Evolutionary conservation across 352 stramenopile species (phyloP).

Genomic region (Phytophthora macrochlamydospora): DNA sequence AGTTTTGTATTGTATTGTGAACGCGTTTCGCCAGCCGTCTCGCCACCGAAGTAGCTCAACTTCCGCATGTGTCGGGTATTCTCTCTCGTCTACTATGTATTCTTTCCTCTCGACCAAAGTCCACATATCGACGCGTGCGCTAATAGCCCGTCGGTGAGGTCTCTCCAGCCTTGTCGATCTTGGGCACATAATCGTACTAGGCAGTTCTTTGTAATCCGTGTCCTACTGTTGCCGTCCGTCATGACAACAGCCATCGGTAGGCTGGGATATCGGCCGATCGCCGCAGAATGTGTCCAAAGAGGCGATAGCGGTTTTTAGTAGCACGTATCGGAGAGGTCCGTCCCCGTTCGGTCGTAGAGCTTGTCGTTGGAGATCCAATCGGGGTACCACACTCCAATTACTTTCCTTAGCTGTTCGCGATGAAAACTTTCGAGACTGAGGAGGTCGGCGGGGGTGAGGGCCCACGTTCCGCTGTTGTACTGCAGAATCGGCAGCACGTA

Average conservation of each 20-base stretch:
- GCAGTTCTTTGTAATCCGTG: conserved; percentile 10
- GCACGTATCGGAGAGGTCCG: conserved; percentile 2
- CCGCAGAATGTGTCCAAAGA: conserved; percentile 11
- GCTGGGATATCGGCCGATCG: conserved; percentile 6
- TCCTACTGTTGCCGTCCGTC: not conserved
- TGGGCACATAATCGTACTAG: conserved; percentile 9
- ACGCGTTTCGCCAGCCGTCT: conserved; percentile 14
- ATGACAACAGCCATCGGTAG: not conserved
- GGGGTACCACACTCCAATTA: conserved; percentile 1
- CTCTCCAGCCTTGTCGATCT: conserved; percentile 4
- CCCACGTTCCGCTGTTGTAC: conserved; percentile 16
- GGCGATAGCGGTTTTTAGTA: conserved; percentile 3
- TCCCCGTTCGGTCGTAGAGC: conserved; percentile 9
- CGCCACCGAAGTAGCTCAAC: conserved; percentile 3
- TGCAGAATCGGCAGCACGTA: conserved; percentile 14
- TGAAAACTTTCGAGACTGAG: conserved; percentile 1
- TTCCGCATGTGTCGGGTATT: conserved; percentile 4
- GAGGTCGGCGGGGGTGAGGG: not conserved
- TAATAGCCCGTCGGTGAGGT: conserved; percentile 4
- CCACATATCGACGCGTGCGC: conserved; percentile 10
- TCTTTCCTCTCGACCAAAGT: conserved; percentile 10
- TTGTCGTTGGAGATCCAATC: conserved; percentile 10
- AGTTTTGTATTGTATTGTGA: not conserved
- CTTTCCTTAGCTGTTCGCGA: conserved; percentile 10
- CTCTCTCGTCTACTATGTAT: conserved; percentile 12